Evolutionary conservation across 1,284 basidiomycete species (phyloP), one percentile per base, ranked within the genome.

Genomic region (Ustilago sp.): DNA sequence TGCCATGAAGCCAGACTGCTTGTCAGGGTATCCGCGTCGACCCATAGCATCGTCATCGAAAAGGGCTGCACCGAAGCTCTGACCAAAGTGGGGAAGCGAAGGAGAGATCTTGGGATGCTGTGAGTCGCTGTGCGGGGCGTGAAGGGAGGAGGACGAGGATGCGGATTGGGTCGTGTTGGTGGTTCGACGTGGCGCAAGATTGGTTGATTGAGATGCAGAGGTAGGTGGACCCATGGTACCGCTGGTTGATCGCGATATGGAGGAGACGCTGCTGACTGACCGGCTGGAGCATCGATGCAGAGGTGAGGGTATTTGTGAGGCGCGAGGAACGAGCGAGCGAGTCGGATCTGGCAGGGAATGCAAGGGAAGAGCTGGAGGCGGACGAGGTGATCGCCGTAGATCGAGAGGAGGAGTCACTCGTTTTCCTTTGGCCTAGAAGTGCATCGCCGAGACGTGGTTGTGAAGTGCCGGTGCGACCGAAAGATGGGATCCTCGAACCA

Each of bases 381-480:
- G 76, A 78, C 2, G 76, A 56, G 15, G 68, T 51, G 59, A 78
- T 38, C 31, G 51, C 53, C 17, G 31, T 8, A 23, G 66, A 59
- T 15, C 19, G 58, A 9, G 71, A 61, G 11, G 62, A 62, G 12
- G 64, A 59, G 47, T 78, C 76, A 68, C 76, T 78, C 5, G 41
- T 32, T 55, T 78, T 78, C 19, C 76, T 55, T 51, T 74, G 71
- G n/a, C 65, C 76, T 19, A 78, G 60, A 8, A 78, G 65, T 1
- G 71, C 64, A 52, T 78, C 76, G 7, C 76, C 76, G n/a, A 78
- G 68, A n/a, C 76, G 71, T 32, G 68, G 63, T 4, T 74, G 72
- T 0, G 62, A 41, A 4, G 66, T 67, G 38, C 57, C 60, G 2
- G 57, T 61, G 62, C 72, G 71, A 41, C 72, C 68, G 31, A 74